These are phyloP conservation scores for Isatis tinctoria DNA, from an alignment of 345 rosid genomes.

Conservation along the genomic window DNA sequence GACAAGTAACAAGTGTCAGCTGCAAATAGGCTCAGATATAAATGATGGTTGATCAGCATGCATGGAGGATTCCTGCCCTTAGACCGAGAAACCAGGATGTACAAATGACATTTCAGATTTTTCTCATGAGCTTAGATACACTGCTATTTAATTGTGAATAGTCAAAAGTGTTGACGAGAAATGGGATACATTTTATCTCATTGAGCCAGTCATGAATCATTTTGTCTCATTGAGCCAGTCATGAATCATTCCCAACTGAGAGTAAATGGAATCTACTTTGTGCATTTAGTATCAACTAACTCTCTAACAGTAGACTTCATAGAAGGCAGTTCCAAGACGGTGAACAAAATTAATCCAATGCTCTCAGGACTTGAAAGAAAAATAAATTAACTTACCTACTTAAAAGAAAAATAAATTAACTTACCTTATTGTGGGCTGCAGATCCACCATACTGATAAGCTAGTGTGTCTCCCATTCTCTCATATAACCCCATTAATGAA, in stretches of 20 bases:
- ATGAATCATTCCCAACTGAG: not conserved
- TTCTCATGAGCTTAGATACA: not conserved
- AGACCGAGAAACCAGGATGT: not conserved
- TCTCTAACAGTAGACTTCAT: not conserved
- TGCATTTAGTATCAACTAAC: not conserved
- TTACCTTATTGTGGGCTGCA: slow-evolving; percentile 93
- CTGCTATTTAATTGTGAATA: not conserved
- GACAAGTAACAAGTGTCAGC: not conserved
- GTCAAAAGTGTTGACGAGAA: not conserved
- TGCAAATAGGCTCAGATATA: not conserved
- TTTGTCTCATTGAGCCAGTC: not conserved
- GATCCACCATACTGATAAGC: slow-evolving; percentile 96
- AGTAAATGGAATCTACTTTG: not conserved
- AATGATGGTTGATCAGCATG: not conserved
- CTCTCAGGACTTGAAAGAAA: not conserved
- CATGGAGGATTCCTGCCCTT: not conserved
- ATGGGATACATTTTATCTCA: not conserved
- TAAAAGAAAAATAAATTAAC: not conserved
- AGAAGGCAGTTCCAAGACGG: not conserved
- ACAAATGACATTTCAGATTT: not conserved
- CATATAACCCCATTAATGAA: slow-evolving; percentile 82
- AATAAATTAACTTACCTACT: slow-evolving; percentile 43
- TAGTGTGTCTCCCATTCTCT: slow-evolving; percentile 93
- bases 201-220: not conserved
- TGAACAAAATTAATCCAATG: not conserved